Evolutionary conservation across 164 flowering plant species (phyloP), one percentile per base, ranked within the genome.

Genomic region (Kalanchoe fedtschenkoi): DNA sequence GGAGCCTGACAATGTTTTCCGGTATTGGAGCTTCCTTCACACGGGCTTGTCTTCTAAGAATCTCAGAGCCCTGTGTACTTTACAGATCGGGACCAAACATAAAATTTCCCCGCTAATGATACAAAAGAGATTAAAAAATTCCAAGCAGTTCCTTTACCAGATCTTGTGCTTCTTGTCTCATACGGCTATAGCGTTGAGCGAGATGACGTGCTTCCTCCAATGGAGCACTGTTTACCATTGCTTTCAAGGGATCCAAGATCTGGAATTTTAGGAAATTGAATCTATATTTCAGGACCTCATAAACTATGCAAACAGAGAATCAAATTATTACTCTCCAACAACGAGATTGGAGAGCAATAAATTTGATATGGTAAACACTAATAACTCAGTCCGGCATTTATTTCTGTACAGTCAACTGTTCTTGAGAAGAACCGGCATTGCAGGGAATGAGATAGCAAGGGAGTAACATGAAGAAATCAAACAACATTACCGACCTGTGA

Each of bases 131-230:
- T 10, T 22, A 14, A 37, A 2, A 47, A 16, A 0, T 8, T 24
- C 10, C 30, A 24, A 47, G 15, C 15, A 9, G 29, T 22, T 47
- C 26, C 55, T 55, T 68, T 81, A 93, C 99, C 89, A 83, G 96
- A 19, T 76, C 61, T 77, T 95, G 97, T 55, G 99, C 99, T 72
- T 95, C 99, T 57, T 91, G 97, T 74, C 97, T 87, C 99, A 95
- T 91, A 69, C 89, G 83, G 73, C 95, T 87, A 70, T 95, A 95
- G 29, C 96, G 95, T 74, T 95, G 99, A 69, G 97, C 99, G 68
- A 95, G 97, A 79, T 95, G 97, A 29, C 99, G 96, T 67, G 99
- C 97, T 78, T 95, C 99, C 77, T 95, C 99, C 65, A 95, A 71
- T 54, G 99, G 97, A 71, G 93, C 72, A 63, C 99, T 88, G 66